Evolutionary conservation across 2,329 filamentous ascomycete genomes (phyloP), one percentile per base, ranked within the genome.

Genomic region (Pyrenochaeta sp.): DNA sequence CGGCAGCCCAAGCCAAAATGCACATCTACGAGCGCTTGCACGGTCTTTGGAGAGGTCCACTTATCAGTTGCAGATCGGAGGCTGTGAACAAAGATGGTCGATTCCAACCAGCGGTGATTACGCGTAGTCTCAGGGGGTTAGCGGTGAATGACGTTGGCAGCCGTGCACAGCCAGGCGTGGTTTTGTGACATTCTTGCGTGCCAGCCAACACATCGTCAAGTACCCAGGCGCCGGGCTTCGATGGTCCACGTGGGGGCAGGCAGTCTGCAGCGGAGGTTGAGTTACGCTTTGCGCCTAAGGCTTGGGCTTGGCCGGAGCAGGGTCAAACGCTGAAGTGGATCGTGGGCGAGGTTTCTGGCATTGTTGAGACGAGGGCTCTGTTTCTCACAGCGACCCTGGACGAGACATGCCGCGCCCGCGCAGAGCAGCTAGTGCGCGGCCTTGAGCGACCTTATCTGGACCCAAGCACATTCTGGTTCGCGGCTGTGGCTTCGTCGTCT

Each of bases 281-380:
- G 35, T 53, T 56, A 60, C 28, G 41, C 45, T 53, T 61, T 55
- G 30, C 50, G 45, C 55, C 53, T 53, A 58, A 60, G 55, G 53
- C 51, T 60, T 53, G 28, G 51, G 44, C 48, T 54, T 56, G 47
- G 51, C 46, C 34, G 38, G 36, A 38, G 47, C 36, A 51, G 24
- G 48, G 45, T 53, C 53, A 58, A 60, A 60, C 56, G 35, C 27
- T 19, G 41, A 26, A 41, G 61, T 60, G 56, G 60, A 50, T 24
- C 50, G 49, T 20, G 27, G 41, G 41, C 39, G 37, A 41, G 30
- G 41, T 37, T 46, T 47, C 35, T 45, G 40, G 48, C 53, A 50
- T 35, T 51, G 45, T 57, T 58, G 55, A 54, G 56, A 54, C 56
- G 31, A 13, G 14, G 20, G 53, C 39, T 29, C 24, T 51, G 35